Base-by-base conservation (phyloP, 371 early-diverging fungal genomes). In the Phascolomyces articulosus region DNA sequence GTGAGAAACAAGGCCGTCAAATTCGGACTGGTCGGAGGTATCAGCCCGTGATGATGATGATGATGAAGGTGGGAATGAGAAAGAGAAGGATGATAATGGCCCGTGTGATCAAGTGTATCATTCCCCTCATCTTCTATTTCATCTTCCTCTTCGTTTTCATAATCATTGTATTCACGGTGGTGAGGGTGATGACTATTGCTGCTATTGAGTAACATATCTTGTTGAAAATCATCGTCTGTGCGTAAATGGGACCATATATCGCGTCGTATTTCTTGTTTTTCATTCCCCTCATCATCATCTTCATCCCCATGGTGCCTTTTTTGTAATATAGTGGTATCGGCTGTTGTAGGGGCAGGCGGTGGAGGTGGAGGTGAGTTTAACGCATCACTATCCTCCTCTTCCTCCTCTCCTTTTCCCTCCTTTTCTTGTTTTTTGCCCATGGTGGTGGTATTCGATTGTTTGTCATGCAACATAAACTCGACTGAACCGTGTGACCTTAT, bases 1-100 rank as follows among this genome's bases (percentile, higher is more conserved):
- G 76, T 79, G 18, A 69, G 48, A 53, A 75, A 79, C 23, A 79
- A 40, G 38, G 69, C 61, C 29, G 69, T 69, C 51, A 69, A 53
- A 49, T 69, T 69, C 28, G 69, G 69, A 44, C 69, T 69, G 9
- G 69, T 69, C 21, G 69, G 69, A 8, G 59, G 55, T 34, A 27
- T 31, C 51, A 51, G 4, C 4, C 26, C 51, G 6, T 51, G 47
- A 6, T 47, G 24, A 24, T 51, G n/a, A n/a, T n/a, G n/a, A n/a
- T n/a, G n/a, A n/a, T n/a, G n/a, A n/a, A n/a, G n/a, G n/a, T n/a
- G n/a, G n/a, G n/a, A n/a, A n/a, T n/a, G n/a, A n/a, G n/a, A n/a
- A n/a, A n/a, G n/a, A n/a, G n/a, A n/a, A n/a, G n/a, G n/a, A n/a
- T n/a, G n/a, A n/a, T n/a, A n/a, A n/a, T n/a, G 20, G 26, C 27